Conservation (phyloP, 129 eudicot species). For the Heracleum sosnowskyi region DNA sequence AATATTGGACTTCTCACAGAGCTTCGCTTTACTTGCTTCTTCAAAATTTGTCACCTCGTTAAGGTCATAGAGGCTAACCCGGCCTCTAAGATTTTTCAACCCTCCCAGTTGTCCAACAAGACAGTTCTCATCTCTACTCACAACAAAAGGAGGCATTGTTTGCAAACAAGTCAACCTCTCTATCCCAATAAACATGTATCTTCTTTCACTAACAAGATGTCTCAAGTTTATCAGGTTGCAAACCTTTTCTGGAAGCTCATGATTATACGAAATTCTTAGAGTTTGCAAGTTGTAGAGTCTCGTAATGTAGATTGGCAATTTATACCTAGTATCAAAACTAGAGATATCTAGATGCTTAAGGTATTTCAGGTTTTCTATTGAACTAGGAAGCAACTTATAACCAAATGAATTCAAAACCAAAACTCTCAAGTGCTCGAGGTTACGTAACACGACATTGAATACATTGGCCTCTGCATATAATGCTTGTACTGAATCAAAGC, state of each 20-base stretch:
- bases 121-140: background rate
- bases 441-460: background rate
- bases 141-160: background rate
- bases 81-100: background rate
- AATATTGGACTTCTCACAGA: slow-evolving; percentile 1
- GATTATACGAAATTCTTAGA: background rate
- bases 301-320: slow-evolving; percentile 4
- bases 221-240: slow-evolving; percentile 17
- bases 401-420: background rate
- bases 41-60: background rate
- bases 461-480: background rate
- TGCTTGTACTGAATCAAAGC: slow-evolving; percentile 9
- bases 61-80: background rate
- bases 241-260: background rate
- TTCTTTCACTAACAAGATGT: background rate
- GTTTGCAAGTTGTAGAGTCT: slow-evolving; percentile 30
- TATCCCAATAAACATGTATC: background rate
- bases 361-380: slow-evolving; percentile 13
- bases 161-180: slow-evolving; percentile 9
- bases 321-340: too few relatives aligned
- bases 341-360: slow-evolving; percentile 19
- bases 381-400: slow-evolving; percentile 5
- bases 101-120: slow-evolving; percentile 11
- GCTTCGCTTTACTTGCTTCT: background rate
- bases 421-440: slow-evolving; percentile 10